A percentile compares a stretch with the other conserved stretches of the same genome.
Evolutionary conservation across 768 basidiomycete genomes (phyloP).

Genomic region (Boletus reticuloceps): DNA sequence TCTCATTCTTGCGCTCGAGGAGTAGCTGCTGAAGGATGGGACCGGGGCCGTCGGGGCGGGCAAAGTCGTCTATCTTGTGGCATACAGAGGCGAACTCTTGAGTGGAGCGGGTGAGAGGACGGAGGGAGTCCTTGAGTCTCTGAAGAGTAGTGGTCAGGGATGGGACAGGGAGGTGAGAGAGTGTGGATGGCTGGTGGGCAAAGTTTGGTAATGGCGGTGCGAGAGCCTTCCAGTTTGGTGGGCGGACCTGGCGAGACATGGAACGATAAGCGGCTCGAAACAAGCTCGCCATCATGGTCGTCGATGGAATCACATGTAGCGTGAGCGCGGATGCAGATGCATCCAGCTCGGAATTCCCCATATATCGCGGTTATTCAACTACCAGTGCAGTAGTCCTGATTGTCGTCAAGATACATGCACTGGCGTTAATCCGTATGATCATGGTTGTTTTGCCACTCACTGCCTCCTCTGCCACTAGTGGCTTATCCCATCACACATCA

Average conservation of each 20-base stretch:
- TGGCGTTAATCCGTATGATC: too few relatives aligned
- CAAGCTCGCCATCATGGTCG: not conserved
- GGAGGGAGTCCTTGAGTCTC: conserved; percentile 66
- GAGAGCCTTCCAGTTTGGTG: conserved; percentile 65
- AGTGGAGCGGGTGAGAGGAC: conserved; percentile 66
- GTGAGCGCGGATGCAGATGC: not conserved
- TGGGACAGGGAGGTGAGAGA: conserved; percentile 78
- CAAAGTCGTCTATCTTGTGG: conserved; percentile 69
- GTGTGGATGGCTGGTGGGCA: conserved; percentile 49
- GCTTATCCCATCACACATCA: too few relatives aligned
- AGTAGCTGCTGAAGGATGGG: conserved; percentile 64
- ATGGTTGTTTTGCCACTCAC: too few relatives aligned
- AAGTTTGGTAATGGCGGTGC: conserved; percentile 71
- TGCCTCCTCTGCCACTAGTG: too few relatives aligned
- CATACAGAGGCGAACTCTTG: conserved; percentile 54
- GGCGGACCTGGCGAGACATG: conserved; percentile 32
- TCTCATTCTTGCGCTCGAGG: conserved; percentile 49
- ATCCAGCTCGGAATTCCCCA: too few relatives aligned
- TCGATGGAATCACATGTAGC: not conserved
- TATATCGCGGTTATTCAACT: too few relatives aligned
- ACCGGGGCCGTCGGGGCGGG: conserved; percentile 36
- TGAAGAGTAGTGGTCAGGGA: conserved; percentile 61
- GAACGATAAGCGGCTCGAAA: conserved; percentile 8
- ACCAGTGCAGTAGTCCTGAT: too few relatives aligned
- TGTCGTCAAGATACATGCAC: not conserved